Conservation (phyloP, 179 eudicot genomes). For the Pouteria campechiana region DNA sequence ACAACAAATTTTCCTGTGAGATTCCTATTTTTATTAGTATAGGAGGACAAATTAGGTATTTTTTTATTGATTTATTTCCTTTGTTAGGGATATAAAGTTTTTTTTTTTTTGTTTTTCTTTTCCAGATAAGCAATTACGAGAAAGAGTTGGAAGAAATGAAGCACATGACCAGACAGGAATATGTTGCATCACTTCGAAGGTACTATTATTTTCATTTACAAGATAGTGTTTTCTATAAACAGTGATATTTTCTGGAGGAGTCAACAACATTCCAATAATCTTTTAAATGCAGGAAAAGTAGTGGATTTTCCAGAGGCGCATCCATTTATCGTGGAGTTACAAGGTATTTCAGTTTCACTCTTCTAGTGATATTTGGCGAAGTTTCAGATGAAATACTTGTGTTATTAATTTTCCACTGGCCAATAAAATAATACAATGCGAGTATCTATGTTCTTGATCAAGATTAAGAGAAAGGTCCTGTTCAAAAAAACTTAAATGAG, state of each 20-base stretch:
- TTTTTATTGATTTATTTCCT: background rate
- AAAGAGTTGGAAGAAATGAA: constrained; percentile 94
- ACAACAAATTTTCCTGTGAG: constrained; percentile 92
- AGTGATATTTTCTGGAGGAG: too few species aligned
- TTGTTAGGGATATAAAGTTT: background rate
- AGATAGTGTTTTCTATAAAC: too few species aligned
- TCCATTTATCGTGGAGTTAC: constrained; percentile 97
- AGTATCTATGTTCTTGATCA: too few species aligned
- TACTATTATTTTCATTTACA: constrained; percentile 9
- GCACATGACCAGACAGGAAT: constrained; percentile 91
- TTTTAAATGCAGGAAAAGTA: constrained; percentile 58
- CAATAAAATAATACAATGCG: too few species aligned
- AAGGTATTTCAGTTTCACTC: constrained; percentile 30
- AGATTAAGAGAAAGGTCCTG: too few species aligned
- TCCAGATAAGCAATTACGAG: constrained; percentile 66
- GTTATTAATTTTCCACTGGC: too few species aligned
- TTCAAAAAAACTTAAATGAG: too few species aligned
- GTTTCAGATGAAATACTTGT: too few species aligned
- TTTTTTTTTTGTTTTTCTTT: background rate
- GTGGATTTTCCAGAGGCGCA: constrained; percentile 95
- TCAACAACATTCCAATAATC: background rate
- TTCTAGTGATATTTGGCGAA: background rate
- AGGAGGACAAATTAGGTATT: too few species aligned
- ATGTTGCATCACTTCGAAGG: constrained; percentile 87
- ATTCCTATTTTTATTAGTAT: background rate